A percentile compares a stretch with the other conserved stretches of the same genome.
Conservation (phyloP, 169 alveolate genomes). For the Theileria sp. region DNA sequence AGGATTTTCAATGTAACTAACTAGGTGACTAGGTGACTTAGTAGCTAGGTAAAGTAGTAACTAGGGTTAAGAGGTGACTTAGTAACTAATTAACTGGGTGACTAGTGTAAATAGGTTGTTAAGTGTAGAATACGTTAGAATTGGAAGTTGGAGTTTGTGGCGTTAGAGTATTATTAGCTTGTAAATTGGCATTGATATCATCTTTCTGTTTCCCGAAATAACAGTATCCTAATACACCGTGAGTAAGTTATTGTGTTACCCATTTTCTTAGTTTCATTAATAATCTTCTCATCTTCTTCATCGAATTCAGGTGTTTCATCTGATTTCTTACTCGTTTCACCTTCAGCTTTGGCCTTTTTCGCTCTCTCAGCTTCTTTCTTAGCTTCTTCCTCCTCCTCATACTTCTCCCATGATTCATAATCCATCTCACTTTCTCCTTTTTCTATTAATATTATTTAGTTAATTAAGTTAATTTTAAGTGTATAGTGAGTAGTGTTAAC, state of each 20-base stretch:
- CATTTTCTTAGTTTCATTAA: constrained; percentile 83
- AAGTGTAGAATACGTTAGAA: not conserved
- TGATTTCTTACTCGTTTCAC: constrained; percentile 27
- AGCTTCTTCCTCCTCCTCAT: constrained; percentile 55
- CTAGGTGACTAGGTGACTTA: too few relatives aligned
- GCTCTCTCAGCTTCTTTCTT: constrained; percentile 55
- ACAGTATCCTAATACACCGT: constrained; percentile 72
- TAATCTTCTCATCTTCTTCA: constrained; percentile 82
- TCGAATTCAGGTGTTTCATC: constrained; percentile 74
- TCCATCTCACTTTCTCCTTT: constrained; percentile 71
- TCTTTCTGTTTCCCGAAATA: constrained; percentile 75
- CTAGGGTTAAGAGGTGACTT: too few relatives aligned
- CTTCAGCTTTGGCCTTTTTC: constrained; percentile 63
- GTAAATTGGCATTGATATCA: constrained; percentile 37
- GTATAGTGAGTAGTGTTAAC: too few relatives aligned
- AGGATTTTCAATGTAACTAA: too few relatives aligned
- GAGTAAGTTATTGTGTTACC: constrained; percentile 31
- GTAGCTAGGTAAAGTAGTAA: too few relatives aligned
- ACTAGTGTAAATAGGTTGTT: too few relatives aligned
- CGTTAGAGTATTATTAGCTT: not conserved
- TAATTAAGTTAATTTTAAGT: too few relatives aligned
- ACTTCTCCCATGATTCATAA: constrained; percentile 68
- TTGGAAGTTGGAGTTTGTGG: not conserved
- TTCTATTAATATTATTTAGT: too few relatives aligned
- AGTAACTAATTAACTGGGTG: too few relatives aligned